Evolutionary conservation across 176 grass and related monocot genomes (phyloP).

Genomic region (Tillandsia fasciculata): DNA sequence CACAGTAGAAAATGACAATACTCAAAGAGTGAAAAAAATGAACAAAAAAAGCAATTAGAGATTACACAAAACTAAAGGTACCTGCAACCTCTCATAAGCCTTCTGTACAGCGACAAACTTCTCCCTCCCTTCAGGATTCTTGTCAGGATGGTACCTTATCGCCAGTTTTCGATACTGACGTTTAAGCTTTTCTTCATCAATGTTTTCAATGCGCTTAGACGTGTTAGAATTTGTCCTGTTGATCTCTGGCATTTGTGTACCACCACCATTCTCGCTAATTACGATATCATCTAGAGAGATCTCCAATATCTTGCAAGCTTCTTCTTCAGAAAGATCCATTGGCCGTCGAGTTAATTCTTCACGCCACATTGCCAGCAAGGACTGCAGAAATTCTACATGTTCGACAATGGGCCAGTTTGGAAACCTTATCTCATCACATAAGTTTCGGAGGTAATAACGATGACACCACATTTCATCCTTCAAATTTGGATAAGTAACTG

Average conservation of each 20-base stretch:
- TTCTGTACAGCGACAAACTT: constrained; percentile 99
- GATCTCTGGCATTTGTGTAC: constrained; percentile 32
- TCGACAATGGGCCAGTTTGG: constrained; percentile 98
- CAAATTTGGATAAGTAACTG: constrained; percentile 87
- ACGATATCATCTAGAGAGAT: constrained; percentile 93
- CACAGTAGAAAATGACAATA: background rate
- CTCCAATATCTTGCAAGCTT: constrained; percentile 92
- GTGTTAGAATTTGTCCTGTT: constrained; percentile 20
- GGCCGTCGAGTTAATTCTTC: constrained; percentile 98
- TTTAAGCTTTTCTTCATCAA: constrained; percentile 98
- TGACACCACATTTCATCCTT: constrained; percentile 99
- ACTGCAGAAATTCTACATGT: constrained; percentile 96
- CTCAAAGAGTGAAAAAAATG: background rate
- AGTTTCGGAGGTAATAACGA: constrained; percentile 87
- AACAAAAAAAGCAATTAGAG: background rate
- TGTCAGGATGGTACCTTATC: constrained; percentile 98
- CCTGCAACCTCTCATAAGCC: constrained; percentile 98
- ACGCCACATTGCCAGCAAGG: constrained; percentile 92
- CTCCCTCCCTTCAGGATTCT: constrained; percentile 97
- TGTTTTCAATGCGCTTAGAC: constrained; percentile 57
- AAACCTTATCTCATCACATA: constrained; percentile 99
- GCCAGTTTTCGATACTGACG: constrained; percentile 95
- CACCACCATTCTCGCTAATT: constrained; percentile 45
- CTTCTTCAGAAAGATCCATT: constrained; percentile 97
- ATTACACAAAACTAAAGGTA: constrained; percentile 16